Conservation (phyloP, 2,329 filamentous ascomycete species). For the Aspergillus sojae region DNA sequence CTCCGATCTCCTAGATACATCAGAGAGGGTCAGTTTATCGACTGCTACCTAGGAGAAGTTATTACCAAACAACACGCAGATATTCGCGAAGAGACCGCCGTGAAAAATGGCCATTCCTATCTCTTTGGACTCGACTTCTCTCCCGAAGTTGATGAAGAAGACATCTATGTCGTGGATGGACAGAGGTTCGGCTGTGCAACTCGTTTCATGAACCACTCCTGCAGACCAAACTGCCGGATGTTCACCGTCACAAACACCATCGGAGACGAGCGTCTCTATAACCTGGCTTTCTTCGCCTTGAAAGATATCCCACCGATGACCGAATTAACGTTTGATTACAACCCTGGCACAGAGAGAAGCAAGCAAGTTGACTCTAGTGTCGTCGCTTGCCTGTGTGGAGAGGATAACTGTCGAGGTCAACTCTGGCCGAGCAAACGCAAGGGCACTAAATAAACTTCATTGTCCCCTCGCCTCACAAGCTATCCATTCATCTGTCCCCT, state of each 20-base stretch:
- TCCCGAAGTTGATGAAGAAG: slow-evolving; percentile 23
- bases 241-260: slow-evolving; percentile 47
- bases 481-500: not conserved
- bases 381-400: slow-evolving; percentile 48
- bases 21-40: slow-evolving; percentile 48
- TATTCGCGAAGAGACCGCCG: slow-evolving; percentile 38
- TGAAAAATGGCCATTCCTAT: slow-evolving; percentile 39
- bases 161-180: slow-evolving; percentile 47
- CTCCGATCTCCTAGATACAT: slow-evolving; percentile 43
- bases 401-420: slow-evolving; percentile 46
- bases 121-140: slow-evolving; percentile 48
- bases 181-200: slow-evolving; percentile 45
- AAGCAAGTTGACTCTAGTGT: slow-evolving; percentile 39
- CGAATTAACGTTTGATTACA: slow-evolving; percentile 54
- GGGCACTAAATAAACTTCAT: slow-evolving; percentile 22
- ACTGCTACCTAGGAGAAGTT: slow-evolving; percentile 49
- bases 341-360: slow-evolving; percentile 32
- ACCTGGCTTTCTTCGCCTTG: slow-evolving; percentile 51
- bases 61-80: slow-evolving; percentile 41
- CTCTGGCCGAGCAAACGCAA: slow-evolving; percentile 47
- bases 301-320: slow-evolving; percentile 44
- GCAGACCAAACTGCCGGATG: slow-evolving; percentile 50
- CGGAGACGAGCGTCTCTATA: slow-evolving; percentile 45
- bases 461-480: not conserved
- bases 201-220: slow-evolving; percentile 53